Evolutionary conservation across 2,329 filamentous ascomycete genomes (phyloP).

Genomic region (Neopestalotiopsis sp.): DNA sequence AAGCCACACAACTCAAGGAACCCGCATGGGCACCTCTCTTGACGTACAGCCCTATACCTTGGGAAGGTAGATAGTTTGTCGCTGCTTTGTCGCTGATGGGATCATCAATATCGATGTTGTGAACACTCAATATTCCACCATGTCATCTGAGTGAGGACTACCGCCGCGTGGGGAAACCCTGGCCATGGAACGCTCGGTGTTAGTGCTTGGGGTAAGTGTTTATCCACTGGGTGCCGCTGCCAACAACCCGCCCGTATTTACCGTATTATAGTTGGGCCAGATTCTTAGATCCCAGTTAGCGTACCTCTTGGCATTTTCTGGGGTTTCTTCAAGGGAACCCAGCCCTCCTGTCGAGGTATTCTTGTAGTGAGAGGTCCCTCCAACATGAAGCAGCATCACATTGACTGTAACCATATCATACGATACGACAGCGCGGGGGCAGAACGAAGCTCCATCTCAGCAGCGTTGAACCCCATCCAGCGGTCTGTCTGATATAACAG

Average conservation of each 20-base stretch:
- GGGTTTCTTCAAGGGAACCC: neutral
- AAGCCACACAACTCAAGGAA: conserved; percentile 1
- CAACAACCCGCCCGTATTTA: neutral
- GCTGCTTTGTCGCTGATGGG: conserved; percentile 7
- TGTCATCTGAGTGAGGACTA: conserved; percentile 1
- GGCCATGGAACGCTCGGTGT: neutral
- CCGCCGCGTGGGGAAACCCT: neutral
- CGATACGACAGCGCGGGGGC: neutral
- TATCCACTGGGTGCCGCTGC: neutral
- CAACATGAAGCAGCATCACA: conserved; percentile 1
- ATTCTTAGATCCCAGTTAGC: neutral
- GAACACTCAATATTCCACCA: conserved; percentile 17
- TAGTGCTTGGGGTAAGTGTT: neutral
- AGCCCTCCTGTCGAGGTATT: neutral
- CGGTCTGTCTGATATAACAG: neutral
- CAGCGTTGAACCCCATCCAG: neutral
- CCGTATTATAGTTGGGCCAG: neutral
- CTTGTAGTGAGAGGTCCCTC: conserved; percentile 1
- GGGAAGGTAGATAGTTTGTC: neutral
- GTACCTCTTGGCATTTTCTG: neutral
- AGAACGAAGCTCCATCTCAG: neutral
- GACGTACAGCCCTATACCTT: neutral
- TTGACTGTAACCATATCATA: neutral
- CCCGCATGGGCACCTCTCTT: neutral
- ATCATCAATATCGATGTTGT: conserved; percentile 21